Base-by-base conservation (phyloP, 768 basidiomycete species). In the Tephrocybe sp. region DNA sequence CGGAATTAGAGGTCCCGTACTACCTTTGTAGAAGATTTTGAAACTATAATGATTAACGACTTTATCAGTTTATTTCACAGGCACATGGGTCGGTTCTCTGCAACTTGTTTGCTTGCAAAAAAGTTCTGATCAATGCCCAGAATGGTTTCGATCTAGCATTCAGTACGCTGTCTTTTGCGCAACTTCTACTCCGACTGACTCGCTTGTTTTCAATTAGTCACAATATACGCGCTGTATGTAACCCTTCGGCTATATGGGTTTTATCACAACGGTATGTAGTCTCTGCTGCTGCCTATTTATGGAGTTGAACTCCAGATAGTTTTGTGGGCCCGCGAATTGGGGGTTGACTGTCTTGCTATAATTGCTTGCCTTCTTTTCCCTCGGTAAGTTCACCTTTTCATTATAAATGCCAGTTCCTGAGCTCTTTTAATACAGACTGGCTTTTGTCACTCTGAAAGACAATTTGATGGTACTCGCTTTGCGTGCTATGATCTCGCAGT, bases 61-160 rank as follows among this genome's bases (percentile, higher is more conserved):
- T 11, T 48, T 20, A 16, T 41, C 36, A 90, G 89, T 91, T 9
- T 91, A 85, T 66, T 89, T 87, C 69, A 89, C 85, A 61, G 89
- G 89, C 20, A 91, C 89, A 34, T 91, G 89, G 88, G 88, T 88
- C 58, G 44, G 75, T 62, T 22, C 30, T 36, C 45, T 19, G 5
- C 45, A 49, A n/a, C 48, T 22, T 42, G 51, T 16, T 16, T 9
- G 44, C 8, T 3, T 44, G 7, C 22, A 48, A 51, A 20, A 33
- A 22, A 14, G 34, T 22, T 39, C 51, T 31, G 31, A 59, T 56
- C 58, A 38, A 14, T 5, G 20, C 14, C 14, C 60, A 88, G 89
- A 96, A 97, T 56, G 93, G 93, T 0, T 98, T 98, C 64, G 95
- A 98, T 66, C 58, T 96, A 47, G 89, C 91, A 41, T 94, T 97